Evolutionary conservation across 1,284 basidiomycete genomes (phyloP).

Genomic region (Cutaneotrichosporon daszewskae): DNA sequence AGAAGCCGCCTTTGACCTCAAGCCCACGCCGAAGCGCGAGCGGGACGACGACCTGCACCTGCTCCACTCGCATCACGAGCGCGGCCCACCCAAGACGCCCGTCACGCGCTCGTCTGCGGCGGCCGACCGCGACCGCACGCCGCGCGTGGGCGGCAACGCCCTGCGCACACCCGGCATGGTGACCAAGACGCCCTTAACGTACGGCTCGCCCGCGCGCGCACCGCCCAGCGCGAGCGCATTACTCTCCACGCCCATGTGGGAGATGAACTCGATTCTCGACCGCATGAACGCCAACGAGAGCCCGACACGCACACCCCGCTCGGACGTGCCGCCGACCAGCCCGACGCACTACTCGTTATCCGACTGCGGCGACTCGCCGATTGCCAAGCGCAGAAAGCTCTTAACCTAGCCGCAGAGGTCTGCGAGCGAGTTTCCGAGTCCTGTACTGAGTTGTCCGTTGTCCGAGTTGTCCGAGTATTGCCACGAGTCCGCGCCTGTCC

Average conservation of each 20-base stretch:
- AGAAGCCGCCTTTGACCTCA: constrained; percentile 41
- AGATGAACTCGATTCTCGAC: constrained; percentile 35
- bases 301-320: constrained; percentile 21
- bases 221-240: constrained; percentile 20
- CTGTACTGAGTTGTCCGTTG: no score
- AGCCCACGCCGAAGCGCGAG: constrained; percentile 25
- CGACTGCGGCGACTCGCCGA: constrained; percentile 17
- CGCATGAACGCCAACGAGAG: constrained; percentile 26
- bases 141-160: constrained; percentile 18
- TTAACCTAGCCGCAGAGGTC: no score
- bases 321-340: constrained; percentile 32
- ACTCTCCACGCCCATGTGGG: constrained; percentile 42
- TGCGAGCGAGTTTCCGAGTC: no score
- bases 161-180: constrained; percentile 24
- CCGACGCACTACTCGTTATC: constrained; percentile 32
- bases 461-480: no score
- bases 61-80: constrained; percentile 5
- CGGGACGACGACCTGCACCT: constrained; percentile 9
- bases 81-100: constrained; percentile 38
- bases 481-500: no score
- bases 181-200: constrained; percentile 32
- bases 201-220: constrained; percentile 23
- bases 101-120: constrained; percentile 40
- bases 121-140: constrained; percentile 13
- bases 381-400: constrained; percentile 18